Conservation (phyloP, 805 yeast species). For the Yamadazyma phyllophila region DNA sequence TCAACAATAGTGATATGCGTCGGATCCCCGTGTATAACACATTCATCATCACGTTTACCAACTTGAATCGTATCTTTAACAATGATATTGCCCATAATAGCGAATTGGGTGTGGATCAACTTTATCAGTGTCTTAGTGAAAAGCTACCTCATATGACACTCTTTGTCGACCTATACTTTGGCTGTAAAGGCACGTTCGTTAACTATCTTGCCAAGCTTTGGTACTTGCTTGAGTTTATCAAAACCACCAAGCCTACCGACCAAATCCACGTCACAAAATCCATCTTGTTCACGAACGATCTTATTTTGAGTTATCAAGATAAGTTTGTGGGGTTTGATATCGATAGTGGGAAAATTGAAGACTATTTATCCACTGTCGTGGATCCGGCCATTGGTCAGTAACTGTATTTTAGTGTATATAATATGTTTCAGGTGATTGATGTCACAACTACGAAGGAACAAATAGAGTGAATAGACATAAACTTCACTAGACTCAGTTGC, state of each 20-base stretch:
- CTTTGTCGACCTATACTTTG: conserved; percentile 23
- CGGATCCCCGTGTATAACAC: conserved; percentile 8
- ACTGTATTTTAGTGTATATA: conserved; percentile 6
- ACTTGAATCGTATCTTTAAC: conserved; percentile 8
- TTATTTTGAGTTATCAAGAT: conserved; percentile 16
- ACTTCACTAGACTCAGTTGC: too few species aligned
- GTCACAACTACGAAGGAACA: neutral
- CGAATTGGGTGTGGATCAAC: conserved; percentile 10
- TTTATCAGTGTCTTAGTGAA: conserved; percentile 9
- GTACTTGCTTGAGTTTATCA: conserved; percentile 22
- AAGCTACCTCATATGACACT: conserved; percentile 14
- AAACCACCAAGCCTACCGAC: conserved; percentile 10
- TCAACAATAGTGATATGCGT: conserved; percentile 1
- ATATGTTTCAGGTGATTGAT: too few species aligned
- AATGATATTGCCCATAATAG: conserved; percentile 2
- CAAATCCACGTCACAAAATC: conserved; percentile 15
- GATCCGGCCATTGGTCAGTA: conserved; percentile 8
- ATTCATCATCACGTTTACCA: conserved; percentile 10
- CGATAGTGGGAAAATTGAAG: conserved; percentile 18
- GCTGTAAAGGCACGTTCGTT: conserved; percentile 22
- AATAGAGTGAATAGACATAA: too few species aligned
- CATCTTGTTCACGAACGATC: conserved; percentile 16
- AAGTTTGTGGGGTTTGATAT: conserved; percentile 21
- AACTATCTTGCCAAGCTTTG: conserved; percentile 22
- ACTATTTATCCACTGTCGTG: conserved; percentile 23